Percentiles rank a stretch among this genome's conserved stretches.
phyloP scores from a whole-genome alignment of 2,329 filamentous ascomycete species.

The Fusarium humuli region DNA sequence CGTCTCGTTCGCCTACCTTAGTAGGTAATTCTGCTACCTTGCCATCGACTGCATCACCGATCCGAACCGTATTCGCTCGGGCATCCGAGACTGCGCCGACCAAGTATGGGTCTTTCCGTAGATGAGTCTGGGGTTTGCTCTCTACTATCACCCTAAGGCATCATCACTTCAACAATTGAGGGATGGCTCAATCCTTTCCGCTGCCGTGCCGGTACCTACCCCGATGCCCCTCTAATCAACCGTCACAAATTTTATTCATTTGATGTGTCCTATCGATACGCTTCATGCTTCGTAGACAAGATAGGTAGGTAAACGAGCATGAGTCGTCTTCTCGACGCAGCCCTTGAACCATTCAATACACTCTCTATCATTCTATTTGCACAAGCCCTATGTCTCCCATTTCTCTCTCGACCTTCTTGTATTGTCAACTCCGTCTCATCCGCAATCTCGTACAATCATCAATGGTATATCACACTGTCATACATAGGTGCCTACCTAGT shows the following conservation, averaged over 20 bases:
- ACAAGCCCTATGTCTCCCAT: background rate
- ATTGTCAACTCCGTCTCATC: background rate
- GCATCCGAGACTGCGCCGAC: conserved; percentile 36
- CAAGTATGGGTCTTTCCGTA: conserved; percentile 8
- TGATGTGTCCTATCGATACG: background rate
- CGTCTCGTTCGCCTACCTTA: conserved; percentile 3
- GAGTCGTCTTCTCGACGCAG: background rate
- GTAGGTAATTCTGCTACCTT: conserved; percentile 9
- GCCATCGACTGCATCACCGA: background rate
- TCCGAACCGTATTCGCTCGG: conserved; percentile 27
- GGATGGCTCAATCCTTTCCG: background rate
- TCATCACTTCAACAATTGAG: background rate
- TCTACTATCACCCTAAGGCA: background rate
- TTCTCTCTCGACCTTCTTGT: background rate
- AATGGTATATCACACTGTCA: conserved; percentile 18
- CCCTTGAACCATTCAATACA: conserved; percentile 7
- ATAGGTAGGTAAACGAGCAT: conserved; percentile 21
- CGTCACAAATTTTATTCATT: conserved; percentile 1
- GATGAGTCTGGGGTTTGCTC: conserved; percentile 11
- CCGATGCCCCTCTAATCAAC: background rate
- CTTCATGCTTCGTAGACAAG: conserved; percentile 11
- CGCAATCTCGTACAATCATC: background rate
- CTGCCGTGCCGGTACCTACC: background rate
- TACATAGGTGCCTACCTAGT: background rate
- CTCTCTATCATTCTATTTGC: background rate